Base-by-base conservation (phyloP, 805 yeast species). In the Kodamaea jinghongensis region DNA sequence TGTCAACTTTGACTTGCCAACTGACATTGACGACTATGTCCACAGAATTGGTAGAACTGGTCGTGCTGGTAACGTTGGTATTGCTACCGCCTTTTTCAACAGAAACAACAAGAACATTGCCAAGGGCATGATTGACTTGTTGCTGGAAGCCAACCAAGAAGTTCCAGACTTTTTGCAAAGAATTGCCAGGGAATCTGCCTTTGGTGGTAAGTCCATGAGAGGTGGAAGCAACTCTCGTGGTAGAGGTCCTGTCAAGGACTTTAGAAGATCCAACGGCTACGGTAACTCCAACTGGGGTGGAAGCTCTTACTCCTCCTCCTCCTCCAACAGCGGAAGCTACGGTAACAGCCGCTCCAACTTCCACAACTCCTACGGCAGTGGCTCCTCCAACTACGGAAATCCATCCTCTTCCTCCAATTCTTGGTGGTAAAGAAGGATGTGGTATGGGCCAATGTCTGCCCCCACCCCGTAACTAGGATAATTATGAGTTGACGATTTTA, bases 11-110 rank as follows among this genome's bases (percentile, higher is more conserved):
- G 99, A 93, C 65, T 76, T 93, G 65, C 99, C 99, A 65, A 75
- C 84, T 62, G 98, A 93, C 67, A 86, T 93, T 59, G 99, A 93
- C 68, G 99, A 93, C 70, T 93, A 93, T 63, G 99, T 93, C 44
- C 99, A 93, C 76, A 86, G 99, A 76, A 93, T 93, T 63, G 99
- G 99, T 80, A 91, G 99, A 82, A 93, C 99, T 61, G 99, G 99
- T 72, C 93, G 99, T 82, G 99, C 99, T 58, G 99, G 99, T 79
- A 93, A 93, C 75, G 82, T 85, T 47, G 99, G 99, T 86, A 76
- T 86, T 56, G 97, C 99, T 50, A 90, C 97, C 52, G 96, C 99
- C 37, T 93, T 93, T 76, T 87, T 93, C 73, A 93, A 93, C 84
- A 86, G 98, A 73, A 85, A 84, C 65, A 93, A 89, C 80, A 80